Percentiles rank a stretch among this genome's conserved stretches.
These are phyloP conservation scores for Aspergillus versicolor DNA, from an alignment of 2,329 filamentous ascomycete genomes.

Conservation along the genomic window DNA sequence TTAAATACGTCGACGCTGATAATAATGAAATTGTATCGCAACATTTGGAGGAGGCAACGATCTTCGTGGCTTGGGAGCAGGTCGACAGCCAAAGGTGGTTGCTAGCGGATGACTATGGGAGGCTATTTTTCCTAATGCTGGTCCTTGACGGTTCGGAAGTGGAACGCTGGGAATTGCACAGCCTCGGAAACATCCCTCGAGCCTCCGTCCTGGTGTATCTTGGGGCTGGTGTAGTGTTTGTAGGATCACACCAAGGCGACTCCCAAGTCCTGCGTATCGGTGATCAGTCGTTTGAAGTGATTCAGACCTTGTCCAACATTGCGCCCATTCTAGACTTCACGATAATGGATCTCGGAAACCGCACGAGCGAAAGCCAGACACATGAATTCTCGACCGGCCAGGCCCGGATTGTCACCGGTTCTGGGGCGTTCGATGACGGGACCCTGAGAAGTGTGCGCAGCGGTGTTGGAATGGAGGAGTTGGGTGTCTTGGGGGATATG, in stretches of 20 bases:
- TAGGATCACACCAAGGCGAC: slow-evolving; percentile 91
- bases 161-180: slow-evolving; percentile 67
- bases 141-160: slow-evolving; percentile 60
- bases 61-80: slow-evolving; percentile 89
- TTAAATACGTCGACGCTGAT: slow-evolving; percentile 82
- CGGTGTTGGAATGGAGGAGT: slow-evolving; percentile 86
- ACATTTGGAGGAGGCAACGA: slow-evolving; percentile 68
- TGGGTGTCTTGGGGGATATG: slow-evolving; percentile 79
- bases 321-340: slow-evolving; percentile 91
- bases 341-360: slow-evolving; percentile 92
- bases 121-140: slow-evolving; percentile 80
- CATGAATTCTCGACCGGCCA: slow-evolving; percentile 95
- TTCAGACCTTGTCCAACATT: slow-evolving; percentile 80
- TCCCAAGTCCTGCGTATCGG: slow-evolving; percentile 74
- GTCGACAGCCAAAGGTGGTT: slow-evolving; percentile 80
- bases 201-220: slow-evolving; percentile 79
- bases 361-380: slow-evolving; percentile 72
- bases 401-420: slow-evolving; percentile 88
- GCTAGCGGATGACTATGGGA: slow-evolving; percentile 89
- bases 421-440: slow-evolving; percentile 85
- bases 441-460: slow-evolving; percentile 87
- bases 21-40: slow-evolving; percentile 66
- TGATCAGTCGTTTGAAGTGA: slow-evolving; percentile 61
- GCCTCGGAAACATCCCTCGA: slow-evolving; percentile 68
- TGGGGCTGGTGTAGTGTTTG: slow-evolving; percentile 65